Conservation (phyloP, 441 rosid genomes). For the Erodium moschatum region DNA sequence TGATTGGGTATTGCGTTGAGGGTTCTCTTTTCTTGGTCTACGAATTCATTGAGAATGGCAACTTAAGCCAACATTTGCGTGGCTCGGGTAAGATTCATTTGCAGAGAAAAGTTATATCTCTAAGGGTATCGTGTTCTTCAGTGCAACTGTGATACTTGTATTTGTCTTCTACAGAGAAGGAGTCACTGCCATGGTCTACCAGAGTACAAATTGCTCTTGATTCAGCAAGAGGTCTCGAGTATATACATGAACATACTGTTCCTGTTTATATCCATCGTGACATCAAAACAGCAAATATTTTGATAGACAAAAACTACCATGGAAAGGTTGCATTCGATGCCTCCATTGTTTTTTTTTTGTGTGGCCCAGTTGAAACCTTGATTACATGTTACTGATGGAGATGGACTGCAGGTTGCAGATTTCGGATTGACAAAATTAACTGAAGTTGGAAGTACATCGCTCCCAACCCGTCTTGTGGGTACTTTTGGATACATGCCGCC, state of each 20-base stretch:
- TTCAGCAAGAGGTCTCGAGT: constrained; percentile 95
- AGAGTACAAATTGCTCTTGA: constrained; percentile 92
- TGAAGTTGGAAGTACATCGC: constrained; percentile 63
- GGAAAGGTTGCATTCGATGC: constrained; percentile 50
- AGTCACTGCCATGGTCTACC: constrained; percentile 66
- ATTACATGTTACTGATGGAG: constrained; percentile 13
- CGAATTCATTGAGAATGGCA: constrained; percentile 82
- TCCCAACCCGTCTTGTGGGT: constrained; percentile 74
- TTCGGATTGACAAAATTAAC: constrained; percentile 84
- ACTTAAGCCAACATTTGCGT: constrained; percentile 81
- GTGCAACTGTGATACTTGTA: neutral
- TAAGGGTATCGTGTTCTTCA: constrained; percentile 11
- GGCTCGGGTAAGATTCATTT: constrained; percentile 47
- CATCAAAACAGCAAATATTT: constrained; percentile 83
- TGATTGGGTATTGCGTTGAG: constrained; percentile 92
- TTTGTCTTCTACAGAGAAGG: constrained; percentile 43
- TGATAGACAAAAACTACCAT: constrained; percentile 75
- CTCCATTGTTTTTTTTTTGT: neutral
- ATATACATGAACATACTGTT: constrained; percentile 91
- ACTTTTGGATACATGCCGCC: constrained; percentile 99
- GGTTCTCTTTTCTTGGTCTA: constrained; percentile 88
- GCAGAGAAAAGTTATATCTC: neutral
- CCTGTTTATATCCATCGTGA: constrained; percentile 95
- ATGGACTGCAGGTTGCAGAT: constrained; percentile 68
- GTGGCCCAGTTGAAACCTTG: neutral